A percentile compares a stretch with the other conserved stretches of the same genome.
These are phyloP conservation scores for Sutorius australiensis DNA, from an alignment of 768 basidiomycete genomes.

Conservation along the genomic window DNA sequence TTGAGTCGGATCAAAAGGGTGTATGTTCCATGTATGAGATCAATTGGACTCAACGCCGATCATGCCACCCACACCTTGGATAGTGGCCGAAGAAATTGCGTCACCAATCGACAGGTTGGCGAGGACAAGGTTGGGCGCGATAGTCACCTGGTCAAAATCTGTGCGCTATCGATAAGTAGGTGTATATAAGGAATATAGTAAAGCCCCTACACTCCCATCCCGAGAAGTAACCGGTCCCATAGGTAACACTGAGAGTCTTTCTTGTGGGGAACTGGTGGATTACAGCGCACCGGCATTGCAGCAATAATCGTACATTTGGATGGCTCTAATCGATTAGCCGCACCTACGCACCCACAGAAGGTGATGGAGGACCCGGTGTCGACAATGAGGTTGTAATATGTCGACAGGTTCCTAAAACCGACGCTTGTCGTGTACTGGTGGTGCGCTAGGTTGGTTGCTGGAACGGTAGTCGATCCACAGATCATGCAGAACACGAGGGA, in stretches of 20 bases:
- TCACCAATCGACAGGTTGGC: slow-evolving; percentile 29
- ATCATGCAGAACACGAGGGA: slow-evolving; percentile 2
- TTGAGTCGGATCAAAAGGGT: slow-evolving; percentile 1
- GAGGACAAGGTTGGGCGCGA: slow-evolving; percentile 25
- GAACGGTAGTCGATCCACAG: slow-evolving; percentile 12
- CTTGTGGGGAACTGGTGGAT: slow-evolving; percentile 25
- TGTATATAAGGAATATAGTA: background rate
- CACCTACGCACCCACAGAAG: slow-evolving; percentile 20
- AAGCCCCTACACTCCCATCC: slow-evolving; percentile 35
- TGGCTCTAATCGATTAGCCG: background rate
- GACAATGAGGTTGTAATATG: slow-evolving; percentile 27
- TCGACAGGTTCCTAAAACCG: slow-evolving; percentile 26
- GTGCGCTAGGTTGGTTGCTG: slow-evolving; percentile 12
- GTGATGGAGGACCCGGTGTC: slow-evolving; percentile 34
- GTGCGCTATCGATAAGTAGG: background rate
- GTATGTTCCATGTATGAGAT: slow-evolving; percentile 13
- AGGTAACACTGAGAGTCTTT: slow-evolving; percentile 5
- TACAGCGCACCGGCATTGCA: slow-evolving; percentile 19
- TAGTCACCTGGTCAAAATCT: slow-evolving; percentile 27
- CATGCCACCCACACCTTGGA: slow-evolving; percentile 26
- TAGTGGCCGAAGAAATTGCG: slow-evolving; percentile 11
- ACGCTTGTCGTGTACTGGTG: slow-evolving; percentile 20
- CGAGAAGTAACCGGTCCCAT: background rate
- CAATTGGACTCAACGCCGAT: slow-evolving; percentile 25
- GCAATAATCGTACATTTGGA: background rate